Evolutionary conservation across 1,139 yeast genomes (phyloP).

Genomic region (Lodderomyces pseudojiufengensis): DNA sequence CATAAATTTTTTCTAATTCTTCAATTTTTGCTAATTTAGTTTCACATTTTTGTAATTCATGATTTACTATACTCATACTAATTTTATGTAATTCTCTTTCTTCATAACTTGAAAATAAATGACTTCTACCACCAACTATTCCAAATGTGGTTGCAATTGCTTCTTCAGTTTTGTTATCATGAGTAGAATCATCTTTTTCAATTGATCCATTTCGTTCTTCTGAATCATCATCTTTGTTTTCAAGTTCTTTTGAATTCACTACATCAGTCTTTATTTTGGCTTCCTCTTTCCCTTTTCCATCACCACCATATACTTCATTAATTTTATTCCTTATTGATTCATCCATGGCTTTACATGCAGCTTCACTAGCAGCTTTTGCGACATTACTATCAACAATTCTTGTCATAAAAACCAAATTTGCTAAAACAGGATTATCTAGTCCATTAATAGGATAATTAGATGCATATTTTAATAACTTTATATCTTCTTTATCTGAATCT

Average conservation of each 20-base stretch:
- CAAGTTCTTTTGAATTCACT: conserved; percentile 23
- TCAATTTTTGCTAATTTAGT: conserved; percentile 67
- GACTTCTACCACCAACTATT: conserved; percentile 76
- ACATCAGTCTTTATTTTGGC: conserved; percentile 37
- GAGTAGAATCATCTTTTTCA: not conserved
- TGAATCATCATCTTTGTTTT: conserved; percentile 22
- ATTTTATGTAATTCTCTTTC: conserved; percentile 72
- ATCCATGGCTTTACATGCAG: conserved; percentile 60
- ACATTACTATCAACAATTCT: conserved; percentile 83
- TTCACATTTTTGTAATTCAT: conserved; percentile 72
- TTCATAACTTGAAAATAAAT: conserved; percentile 75
- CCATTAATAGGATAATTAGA: conserved; percentile 81
- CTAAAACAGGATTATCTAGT: conserved; percentile 88
- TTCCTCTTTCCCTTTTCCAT: conserved; percentile 20
- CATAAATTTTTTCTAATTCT: conserved; percentile 73
- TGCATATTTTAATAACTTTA: conserved; percentile 69
- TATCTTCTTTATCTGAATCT: conserved; percentile 45
- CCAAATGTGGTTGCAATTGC: conserved; percentile 59
- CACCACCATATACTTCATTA: conserved; percentile 19
- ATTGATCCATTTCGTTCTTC: not conserved
- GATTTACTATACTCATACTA: conserved; percentile 58
- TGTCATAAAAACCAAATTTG: conserved; percentile 83
- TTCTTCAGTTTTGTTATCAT: conserved; percentile 1
- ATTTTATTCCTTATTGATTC: conserved; percentile 42
- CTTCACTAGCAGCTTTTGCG: conserved; percentile 75